A percentile compares a stretch with the other conserved stretches of the same genome.
Evolutionary conservation across 2,329 filamentous ascomycete species (phyloP).

Genomic region (Pseudodiploospora longispora): DNA sequence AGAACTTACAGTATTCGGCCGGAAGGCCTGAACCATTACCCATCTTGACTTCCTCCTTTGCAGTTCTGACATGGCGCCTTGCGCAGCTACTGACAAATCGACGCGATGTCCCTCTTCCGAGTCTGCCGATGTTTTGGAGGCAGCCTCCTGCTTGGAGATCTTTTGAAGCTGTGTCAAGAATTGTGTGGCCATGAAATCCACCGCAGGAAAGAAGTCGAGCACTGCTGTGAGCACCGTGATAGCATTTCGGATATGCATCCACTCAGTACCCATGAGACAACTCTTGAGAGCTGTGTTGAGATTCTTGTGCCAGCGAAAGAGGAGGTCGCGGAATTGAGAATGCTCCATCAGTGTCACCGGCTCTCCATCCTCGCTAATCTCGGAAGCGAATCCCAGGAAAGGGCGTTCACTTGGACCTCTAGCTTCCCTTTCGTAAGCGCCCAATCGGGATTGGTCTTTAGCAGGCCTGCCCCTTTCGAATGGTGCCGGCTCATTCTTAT

Average conservation of each 20-base stretch:
- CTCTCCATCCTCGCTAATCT: slow-evolving; percentile 57
- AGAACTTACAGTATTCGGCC: slow-evolving; percentile 48
- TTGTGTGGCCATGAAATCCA: slow-evolving; percentile 77
- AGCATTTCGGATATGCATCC: slow-evolving; percentile 96
- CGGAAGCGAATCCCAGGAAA: slow-evolving; percentile 71
- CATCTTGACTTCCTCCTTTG: slow-evolving; percentile 59
- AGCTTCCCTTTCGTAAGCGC: slow-evolving; percentile 77
- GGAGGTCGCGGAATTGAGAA: slow-evolving; percentile 74
- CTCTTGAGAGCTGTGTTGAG: slow-evolving; percentile 71
- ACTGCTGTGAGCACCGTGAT: slow-evolving; percentile 81
- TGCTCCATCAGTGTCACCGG: slow-evolving; percentile 69
- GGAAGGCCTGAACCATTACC: slow-evolving; percentile 69
- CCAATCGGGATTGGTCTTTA: slow-evolving; percentile 49
- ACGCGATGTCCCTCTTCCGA: slow-evolving; percentile 53
- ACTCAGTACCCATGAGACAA: slow-evolving; percentile 77
- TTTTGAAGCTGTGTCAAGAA: slow-evolving; percentile 56
- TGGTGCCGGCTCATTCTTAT: slow-evolving; percentile 58
- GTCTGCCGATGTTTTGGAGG: slow-evolving; percentile 37
- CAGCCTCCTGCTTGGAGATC: slow-evolving; percentile 55
- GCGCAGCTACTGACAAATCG: slow-evolving; percentile 68
- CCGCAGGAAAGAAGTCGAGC: slow-evolving; percentile 73
- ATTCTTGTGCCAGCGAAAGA: slow-evolving; percentile 86
- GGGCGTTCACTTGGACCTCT: slow-evolving; percentile 38
- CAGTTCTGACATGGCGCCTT: slow-evolving; percentile 62
- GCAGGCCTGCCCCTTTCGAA: slow-evolving; percentile 25